Base-by-base conservation (phyloP, 805 yeast species). In the Priceomyces carsonii region DNA sequence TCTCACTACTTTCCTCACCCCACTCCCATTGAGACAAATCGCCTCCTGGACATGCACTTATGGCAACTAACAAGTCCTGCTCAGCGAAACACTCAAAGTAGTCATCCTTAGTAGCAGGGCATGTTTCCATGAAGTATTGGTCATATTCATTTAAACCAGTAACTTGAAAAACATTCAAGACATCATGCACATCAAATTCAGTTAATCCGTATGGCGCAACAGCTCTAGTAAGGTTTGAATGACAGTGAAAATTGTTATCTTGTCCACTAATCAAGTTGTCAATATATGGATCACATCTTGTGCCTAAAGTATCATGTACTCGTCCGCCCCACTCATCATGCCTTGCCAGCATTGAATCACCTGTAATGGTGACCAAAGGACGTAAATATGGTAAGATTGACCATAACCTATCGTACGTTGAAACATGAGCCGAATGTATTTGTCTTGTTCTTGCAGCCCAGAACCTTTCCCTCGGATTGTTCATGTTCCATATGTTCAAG, bases 381-480 rank as follows among this genome's bases (percentile, higher is more conserved):
- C 85, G 63, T 51, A 80, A 62, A 40, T 71, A 80, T n/a, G 85
- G 85, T 46, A 80, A 62, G 38, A 69, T 75, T 18, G 85, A 79
- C 83, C 85, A 80, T 39, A 80, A 59, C 21, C 84, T 63, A 53
- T 80, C 86, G 46, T 63, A 75, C 10, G 74, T 75, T 10, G 78
- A 69, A 16, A 80, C 82, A 53, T 80, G 85, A 3, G 81, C 74
- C 12, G 79, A 69, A 41, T 80, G 84, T 40, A 80, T 59, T 48
- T 80, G 86, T 53, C 85, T 66, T 0, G 84, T 79, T 51, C 86
- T 64, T 4, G 84, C 72, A 10, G 85, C 86, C 85, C 86, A 80
- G 48, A 80, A 67, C 43, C 80, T 60, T 49, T 80, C 85, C 48
- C 82, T 61, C 17, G 80, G 83, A 48, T 79, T 78, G 43, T 75